Conservation (phyloP, 306 rosid species). For the Biancaea sappan region DNA sequence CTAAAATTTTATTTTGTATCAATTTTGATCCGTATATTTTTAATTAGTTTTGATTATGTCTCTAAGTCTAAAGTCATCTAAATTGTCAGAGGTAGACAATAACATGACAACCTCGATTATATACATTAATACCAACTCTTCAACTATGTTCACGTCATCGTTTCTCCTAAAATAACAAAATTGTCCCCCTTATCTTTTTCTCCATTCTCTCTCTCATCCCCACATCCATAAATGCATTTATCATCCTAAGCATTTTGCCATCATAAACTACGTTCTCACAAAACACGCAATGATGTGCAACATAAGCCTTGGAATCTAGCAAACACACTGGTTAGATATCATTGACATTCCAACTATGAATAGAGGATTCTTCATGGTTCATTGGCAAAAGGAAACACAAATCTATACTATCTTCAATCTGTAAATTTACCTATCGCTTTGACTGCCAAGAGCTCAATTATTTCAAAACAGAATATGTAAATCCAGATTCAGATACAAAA, state of each 20-base stretch:
- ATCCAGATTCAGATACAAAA: not conserved
- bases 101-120: no score
- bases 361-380: constrained; percentile 13
- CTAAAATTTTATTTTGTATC: no score
- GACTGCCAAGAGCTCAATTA: not conserved
- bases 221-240: no score
- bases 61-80: no score
- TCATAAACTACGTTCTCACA: not conserved
- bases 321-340: not conserved
- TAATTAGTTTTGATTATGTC: no score
- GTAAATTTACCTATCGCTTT: not conserved
- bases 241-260: not conserved
- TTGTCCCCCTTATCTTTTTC: no score
- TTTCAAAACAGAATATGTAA: not conserved
- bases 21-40: no score
- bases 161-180: no score
- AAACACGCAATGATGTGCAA: not conserved
- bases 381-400: constrained; percentile 2
- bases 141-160: no score
- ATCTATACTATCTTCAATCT: not conserved
- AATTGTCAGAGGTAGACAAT: no score
- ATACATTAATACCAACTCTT: no score
- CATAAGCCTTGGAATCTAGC: not conserved
- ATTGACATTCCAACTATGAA: not conserved
- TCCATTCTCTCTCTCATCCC: no score